A percentile compares a stretch with the other conserved stretches of the same genome.
phyloP scores from a whole-genome alignment of 2,329 filamentous ascomycete species.

The Aspergillus sp. region DNA sequence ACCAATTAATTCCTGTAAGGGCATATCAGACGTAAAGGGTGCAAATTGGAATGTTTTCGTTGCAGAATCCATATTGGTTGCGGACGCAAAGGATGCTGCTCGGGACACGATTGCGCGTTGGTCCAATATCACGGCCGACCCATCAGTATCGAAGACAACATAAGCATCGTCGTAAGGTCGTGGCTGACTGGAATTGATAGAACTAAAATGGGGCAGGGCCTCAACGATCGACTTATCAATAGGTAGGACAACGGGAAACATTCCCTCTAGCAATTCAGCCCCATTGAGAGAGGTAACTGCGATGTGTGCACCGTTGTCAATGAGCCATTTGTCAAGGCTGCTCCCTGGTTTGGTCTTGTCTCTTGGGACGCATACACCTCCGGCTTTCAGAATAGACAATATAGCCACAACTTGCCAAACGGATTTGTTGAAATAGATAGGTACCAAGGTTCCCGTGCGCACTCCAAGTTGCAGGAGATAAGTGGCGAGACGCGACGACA shows the following conservation, averaged over 20 bases:
- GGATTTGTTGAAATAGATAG: conserved; percentile 29
- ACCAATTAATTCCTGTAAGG: conserved; percentile 40
- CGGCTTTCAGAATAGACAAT: conserved; percentile 31
- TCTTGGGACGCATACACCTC: conserved; percentile 35
- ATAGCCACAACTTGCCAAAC: conserved; percentile 30
- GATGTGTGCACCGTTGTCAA: conserved; percentile 40
- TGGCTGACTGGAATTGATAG: conserved; percentile 1
- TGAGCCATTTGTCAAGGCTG: conserved; percentile 38
- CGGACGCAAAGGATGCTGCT: conserved; percentile 28
- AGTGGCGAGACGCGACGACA: conserved; percentile 32
- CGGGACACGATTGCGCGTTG: conserved; percentile 34
- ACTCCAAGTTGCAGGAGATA: conserved; percentile 32
- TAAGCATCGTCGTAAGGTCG: conserved; percentile 27
- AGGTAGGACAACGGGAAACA: conserved; percentile 40
- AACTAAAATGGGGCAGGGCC: conserved; percentile 24
- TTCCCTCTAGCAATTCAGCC: conserved; percentile 41
- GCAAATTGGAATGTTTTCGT: conserved; percentile 43
- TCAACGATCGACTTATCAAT: conserved; percentile 37
- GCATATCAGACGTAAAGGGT: conserved; percentile 48
- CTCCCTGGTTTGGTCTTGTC: conserved; percentile 32
- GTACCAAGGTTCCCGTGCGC: conserved; percentile 26
- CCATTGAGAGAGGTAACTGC: conserved; percentile 40
- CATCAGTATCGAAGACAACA: conserved; percentile 35
- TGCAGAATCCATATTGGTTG: conserved; percentile 18
- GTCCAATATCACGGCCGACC: conserved; percentile 35